These are phyloP conservation scores for Brassica juncea DNA, from an alignment of 345 rosid genomes.

Conservation along the genomic window DNA sequence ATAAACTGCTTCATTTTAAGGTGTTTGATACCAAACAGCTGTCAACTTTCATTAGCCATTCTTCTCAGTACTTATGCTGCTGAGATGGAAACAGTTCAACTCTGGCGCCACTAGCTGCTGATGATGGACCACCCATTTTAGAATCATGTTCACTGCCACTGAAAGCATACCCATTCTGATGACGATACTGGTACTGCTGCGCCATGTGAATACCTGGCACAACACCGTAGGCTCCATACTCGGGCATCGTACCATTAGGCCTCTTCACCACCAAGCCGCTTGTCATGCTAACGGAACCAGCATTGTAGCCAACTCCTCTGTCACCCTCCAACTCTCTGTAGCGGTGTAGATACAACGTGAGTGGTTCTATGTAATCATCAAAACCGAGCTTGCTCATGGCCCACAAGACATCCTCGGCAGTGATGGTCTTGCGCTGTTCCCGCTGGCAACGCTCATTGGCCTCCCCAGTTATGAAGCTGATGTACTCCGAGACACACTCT, in stretches of 20 bases:
- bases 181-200: conserved; percentile 49
- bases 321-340: conserved; percentile 79
- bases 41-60: conserved; percentile 23
- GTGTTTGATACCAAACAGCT: background rate
- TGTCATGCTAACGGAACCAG: conserved; percentile 46
- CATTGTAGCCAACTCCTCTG: conserved; percentile 44
- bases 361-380: conserved; percentile 85
- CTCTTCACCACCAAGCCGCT: conserved; percentile 60
- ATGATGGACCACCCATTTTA: conserved; percentile 36
- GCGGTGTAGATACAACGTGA: conserved; percentile 69
- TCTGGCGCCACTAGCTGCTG: conserved; percentile 28
- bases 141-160: conserved; percentile 19
- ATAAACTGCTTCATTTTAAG: background rate
- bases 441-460: conserved; percentile 96
- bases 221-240: conserved; percentile 48
- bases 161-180: conserved; percentile 45
- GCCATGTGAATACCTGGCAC: conserved; percentile 49
- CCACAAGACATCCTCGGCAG: conserved; percentile 90
- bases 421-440: conserved; percentile 95
- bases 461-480: conserved; percentile 96
- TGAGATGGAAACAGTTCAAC: conserved; percentile 37
- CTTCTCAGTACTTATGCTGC: conserved; percentile 35
- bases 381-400: conserved; percentile 95
- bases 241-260: conserved; percentile 38
- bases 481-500: conserved; percentile 95